Evolutionary conservation across 495 filamentous ascomycete species (phyloP).

Genomic region (Friedmanniomyces simplex): DNA sequence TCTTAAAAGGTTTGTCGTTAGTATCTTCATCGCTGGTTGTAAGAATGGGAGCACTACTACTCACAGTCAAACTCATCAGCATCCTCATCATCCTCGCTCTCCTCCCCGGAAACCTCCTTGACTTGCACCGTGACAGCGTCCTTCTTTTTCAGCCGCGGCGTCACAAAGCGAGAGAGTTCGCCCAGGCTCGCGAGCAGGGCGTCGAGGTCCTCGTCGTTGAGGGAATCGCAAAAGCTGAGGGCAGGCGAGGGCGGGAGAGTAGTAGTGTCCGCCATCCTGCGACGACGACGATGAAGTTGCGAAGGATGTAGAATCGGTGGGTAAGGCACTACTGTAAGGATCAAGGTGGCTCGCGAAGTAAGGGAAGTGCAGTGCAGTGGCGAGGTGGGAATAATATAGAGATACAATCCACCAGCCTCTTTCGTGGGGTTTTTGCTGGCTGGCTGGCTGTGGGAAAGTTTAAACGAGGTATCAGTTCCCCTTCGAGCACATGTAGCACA

Average conservation of each 20-base stretch:
- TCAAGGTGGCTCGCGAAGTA: too few relatives aligned
- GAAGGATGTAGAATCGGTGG: too few relatives aligned
- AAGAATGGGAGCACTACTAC: neutral
- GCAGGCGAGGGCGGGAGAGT: constrained; percentile 8
- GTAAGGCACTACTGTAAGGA: too few relatives aligned
- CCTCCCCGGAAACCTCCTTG: neutral
- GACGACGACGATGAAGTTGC: neutral
- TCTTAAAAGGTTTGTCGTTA: neutral
- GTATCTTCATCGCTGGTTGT: neutral
- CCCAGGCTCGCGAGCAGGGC: constrained; percentile 6
- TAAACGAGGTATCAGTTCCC: too few relatives aligned
- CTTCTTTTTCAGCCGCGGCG: constrained; percentile 1
- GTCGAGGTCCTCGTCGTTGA: constrained; percentile 12
- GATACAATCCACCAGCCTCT: too few relatives aligned
- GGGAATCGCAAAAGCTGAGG: constrained; percentile 6
- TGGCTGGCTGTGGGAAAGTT: too few relatives aligned
- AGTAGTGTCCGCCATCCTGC: neutral
- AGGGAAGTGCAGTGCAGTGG: too few relatives aligned
- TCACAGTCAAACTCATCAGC: neutral
- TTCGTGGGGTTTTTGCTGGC: too few relatives aligned
- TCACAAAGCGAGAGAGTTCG: constrained; percentile 1
- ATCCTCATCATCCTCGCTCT: neutral
- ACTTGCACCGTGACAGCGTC: neutral
- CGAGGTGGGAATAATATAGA: too few relatives aligned
- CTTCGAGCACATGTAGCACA: too few relatives aligned